A percentile compares a stretch with the other conserved stretches of the same genome.
phyloP scores from a whole-genome alignment of 805 yeast species.

The Candida berthetii region DNA sequence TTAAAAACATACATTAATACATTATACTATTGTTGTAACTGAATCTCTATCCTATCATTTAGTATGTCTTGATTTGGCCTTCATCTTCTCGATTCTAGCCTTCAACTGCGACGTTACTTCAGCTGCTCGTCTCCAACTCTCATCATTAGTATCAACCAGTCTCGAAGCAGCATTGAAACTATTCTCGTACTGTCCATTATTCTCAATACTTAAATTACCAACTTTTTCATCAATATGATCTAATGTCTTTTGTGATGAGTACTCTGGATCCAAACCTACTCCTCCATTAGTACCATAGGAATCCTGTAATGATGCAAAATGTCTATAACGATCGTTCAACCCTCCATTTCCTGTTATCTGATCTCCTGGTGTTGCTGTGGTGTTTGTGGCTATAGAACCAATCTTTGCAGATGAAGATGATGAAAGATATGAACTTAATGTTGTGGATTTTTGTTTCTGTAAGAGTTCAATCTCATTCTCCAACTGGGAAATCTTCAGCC shows the following conservation, averaged over 20 bases:
- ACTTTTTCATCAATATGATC: slow-evolving; percentile 18
- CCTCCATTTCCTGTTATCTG: no score
- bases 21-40: no score
- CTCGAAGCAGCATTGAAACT: slow-evolving; percentile 4
- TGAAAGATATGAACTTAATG: background rate
- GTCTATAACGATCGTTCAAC: background rate
- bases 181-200: slow-evolving; percentile 20
- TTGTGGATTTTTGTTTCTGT: slow-evolving; percentile 21
- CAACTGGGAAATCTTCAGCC: slow-evolving; percentile 43
- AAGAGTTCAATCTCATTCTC: slow-evolving; percentile 39
- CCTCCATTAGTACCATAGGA: slow-evolving; percentile 1
- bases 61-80: slow-evolving; percentile 42
- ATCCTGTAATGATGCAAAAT: slow-evolving; percentile 4
- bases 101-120: slow-evolving; percentile 83
- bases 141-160: slow-evolving; percentile 42
- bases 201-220: slow-evolving; percentile 20
- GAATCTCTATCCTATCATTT: background rate
- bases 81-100: slow-evolving; percentile 87
- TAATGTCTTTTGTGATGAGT: slow-evolving; percentile 7
- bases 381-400: no score
- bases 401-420: background rate
- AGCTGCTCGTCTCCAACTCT: slow-evolving; percentile 83
- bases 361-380: no score
- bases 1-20: no score
- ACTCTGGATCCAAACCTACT: background rate